Evolutionary conservation across 176 grass and related monocot species (phyloP), one percentile per base, ranked within the genome.

Genomic region (Hsuehochloa calcarea): DNA sequence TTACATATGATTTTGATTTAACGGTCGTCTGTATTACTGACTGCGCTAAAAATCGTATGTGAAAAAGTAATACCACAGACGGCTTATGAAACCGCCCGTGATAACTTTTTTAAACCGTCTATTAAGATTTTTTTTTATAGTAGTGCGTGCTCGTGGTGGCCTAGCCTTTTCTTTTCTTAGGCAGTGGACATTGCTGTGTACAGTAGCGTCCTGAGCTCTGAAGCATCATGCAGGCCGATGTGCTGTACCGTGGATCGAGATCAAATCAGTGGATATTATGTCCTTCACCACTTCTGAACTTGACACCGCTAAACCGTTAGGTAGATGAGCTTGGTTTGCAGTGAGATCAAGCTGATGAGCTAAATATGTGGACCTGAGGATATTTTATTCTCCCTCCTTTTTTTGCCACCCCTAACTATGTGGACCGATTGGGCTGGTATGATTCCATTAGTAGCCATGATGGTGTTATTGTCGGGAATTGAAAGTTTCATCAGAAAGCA

Each of bases 81-180:
- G n/a, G n/a, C n/a, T n/a, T n/a, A n/a, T n/a, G n/a, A n/a, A n/a
- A n/a, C n/a, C n/a, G n/a, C n/a, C n/a, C n/a, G n/a, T n/a, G n/a
- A n/a, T n/a, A n/a, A n/a, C n/a, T n/a, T n/a, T n/a, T n/a, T n/a
- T n/a, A n/a, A n/a, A n/a, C n/a, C n/a, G n/a, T n/a, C n/a, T n/a
- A n/a, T n/a, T n/a, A n/a, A n/a, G n/a, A n/a, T n/a, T n/a, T n/a
- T n/a, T n/a, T n/a, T n/a, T n/a, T n/a, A n/a, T n/a, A n/a, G n/a
- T n/a, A n/a, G n/a, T n/a, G n/a, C n/a, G 62, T 87, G 56, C 44
- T 44, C 56, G 15, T 69, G 75, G 6, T 78, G 83, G 31, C 14
- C 64, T 68, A 13, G 51, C 59, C 38, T 44, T 69, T 75, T 34
- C 31, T 58, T 10, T 68, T 75, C 78, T 82, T 8, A 60, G 70